Percentiles rank a stretch among this genome's conserved stretches.
Conservation (phyloP, 352 stramenopile genomes). For the Phytophthora colocasiae region DNA sequence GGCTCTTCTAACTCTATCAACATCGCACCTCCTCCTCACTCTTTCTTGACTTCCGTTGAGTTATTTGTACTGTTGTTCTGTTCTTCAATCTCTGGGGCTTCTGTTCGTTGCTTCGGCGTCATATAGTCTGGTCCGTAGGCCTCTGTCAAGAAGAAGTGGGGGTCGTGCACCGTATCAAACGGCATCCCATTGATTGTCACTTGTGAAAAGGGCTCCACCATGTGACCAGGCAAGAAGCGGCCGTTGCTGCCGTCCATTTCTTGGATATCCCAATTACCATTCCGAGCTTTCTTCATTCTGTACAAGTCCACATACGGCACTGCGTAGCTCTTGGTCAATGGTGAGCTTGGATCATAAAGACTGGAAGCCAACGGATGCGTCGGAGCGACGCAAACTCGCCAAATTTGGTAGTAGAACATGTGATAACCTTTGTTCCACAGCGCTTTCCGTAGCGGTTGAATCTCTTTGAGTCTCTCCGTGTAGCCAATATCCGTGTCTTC, state of each 20-base stretch:
- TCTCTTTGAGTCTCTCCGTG: slow-evolving; percentile 22
- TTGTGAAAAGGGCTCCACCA: slow-evolving; percentile 35
- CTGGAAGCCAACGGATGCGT: slow-evolving; percentile 47
- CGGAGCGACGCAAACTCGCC: slow-evolving; percentile 54
- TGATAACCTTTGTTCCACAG: slow-evolving; percentile 58
- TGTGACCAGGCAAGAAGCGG: slow-evolving; percentile 21
- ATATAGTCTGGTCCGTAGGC: slow-evolving; percentile 53
- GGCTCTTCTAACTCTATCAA: neutral
- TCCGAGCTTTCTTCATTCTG: slow-evolving; percentile 23
- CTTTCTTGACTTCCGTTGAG: slow-evolving; percentile 7
- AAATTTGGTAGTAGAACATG: slow-evolving; percentile 50
- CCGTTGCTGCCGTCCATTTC: slow-evolving; percentile 33
- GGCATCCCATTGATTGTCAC: slow-evolving; percentile 45
- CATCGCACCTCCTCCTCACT: slow-evolving; percentile 1
- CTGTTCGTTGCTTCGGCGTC: slow-evolving; percentile 27
- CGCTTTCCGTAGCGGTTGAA: slow-evolving; percentile 19
- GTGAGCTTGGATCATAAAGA: slow-evolving; percentile 46
- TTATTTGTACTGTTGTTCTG: slow-evolving; percentile 7
- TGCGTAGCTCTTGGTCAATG: slow-evolving; percentile 20
- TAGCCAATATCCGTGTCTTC: slow-evolving; percentile 65
- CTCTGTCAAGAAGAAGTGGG: slow-evolving; percentile 38
- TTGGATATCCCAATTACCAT: slow-evolving; percentile 38
- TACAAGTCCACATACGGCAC: slow-evolving; percentile 59
- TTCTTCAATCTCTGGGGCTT: neutral
- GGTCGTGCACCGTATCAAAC: slow-evolving; percentile 49